Evolutionary conservation across 495 filamentous ascomycete genomes (phyloP), one percentile per base, ranked within the genome.

Genomic region (Penicillium cinerascens): DNA sequence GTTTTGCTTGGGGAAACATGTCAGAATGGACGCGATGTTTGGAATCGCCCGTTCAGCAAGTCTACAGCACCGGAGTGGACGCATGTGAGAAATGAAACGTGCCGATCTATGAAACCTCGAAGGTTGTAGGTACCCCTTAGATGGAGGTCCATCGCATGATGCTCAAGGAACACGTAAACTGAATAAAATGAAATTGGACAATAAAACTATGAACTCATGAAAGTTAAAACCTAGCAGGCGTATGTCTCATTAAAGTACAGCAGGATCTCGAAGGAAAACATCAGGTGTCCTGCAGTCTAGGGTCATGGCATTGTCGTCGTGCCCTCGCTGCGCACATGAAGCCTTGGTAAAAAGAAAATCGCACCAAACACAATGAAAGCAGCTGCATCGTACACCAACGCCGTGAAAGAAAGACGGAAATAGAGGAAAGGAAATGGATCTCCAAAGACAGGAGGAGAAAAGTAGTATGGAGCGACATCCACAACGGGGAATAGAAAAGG

Each of bases 241-340:
- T 66, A 68, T 68, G 62, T 65, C 66, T 71, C 67, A 69, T 67
- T 62, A 68, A 64, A 57, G 63, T 60, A 65, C 63, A 59, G 47
- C 62, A 59, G 61, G 63, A 65, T 60, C 51, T 56, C 49, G 25
- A 56, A 59, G 49, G 48, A 47, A 52, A 52, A 44, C 48, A 41
- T 61, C 55, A 52, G 54, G 57, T 63, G 58, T 62, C 57, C 61
- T 61, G 57, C 21, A 47, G 60, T 59, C 43, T 39, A 35, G 50
- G 50, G 55, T 66, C 60, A 57, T 66, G 52, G 51, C 58, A 43
- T 59, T 56, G 55, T 59, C 61, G 42, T 60, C 47, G 48, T 51
- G 44, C 57, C 45, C 47, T 42, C 26, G 46, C 35, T 33, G 16
- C 44, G 48, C 44, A 46, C 45, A 56, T 45, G 47, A 41, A 52